Evolutionary conservation across 148 eudicot genomes (phyloP).

Genomic region (Silene conica): DNA sequence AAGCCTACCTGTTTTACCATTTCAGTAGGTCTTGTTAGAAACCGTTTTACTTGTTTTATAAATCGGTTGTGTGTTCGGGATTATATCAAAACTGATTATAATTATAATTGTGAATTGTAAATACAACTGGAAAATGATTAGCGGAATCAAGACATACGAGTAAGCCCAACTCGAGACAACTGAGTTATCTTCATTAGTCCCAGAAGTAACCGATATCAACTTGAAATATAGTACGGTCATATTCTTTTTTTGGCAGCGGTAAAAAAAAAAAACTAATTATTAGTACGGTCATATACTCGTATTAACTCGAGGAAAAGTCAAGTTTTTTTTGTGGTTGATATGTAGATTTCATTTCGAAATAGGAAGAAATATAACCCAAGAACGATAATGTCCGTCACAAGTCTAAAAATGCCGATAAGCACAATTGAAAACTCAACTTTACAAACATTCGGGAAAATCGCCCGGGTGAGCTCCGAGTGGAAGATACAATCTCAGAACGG

Average conservation of each 20-base stretch:
- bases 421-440: conserved; percentile 17
- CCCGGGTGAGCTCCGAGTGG: conserved; percentile 15
- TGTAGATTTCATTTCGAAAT: background rate
- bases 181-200: background rate
- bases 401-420: background rate
- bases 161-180: too few species aligned
- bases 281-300: background rate
- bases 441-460: conserved; percentile 16
- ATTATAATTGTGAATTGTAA: too few species aligned
- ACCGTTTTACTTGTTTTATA: too few species aligned
- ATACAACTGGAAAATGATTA: too few species aligned
- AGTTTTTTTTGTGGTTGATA: background rate
- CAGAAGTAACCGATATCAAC: background rate
- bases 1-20: too few species aligned
- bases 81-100: too few species aligned
- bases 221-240: background rate
- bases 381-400: background rate
- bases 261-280: too few species aligned
- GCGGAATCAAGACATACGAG: too few species aligned
- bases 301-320: too few species aligned
- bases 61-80: too few species aligned
- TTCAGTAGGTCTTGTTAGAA: too few species aligned
- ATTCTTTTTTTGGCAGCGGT: too few species aligned
- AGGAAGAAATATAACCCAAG: background rate
- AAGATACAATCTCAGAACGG: conserved; percentile 10